phyloP scores from a whole-genome alignment of 1,284 basidiomycete species.

The Ganoderma leucocontextum region DNA sequence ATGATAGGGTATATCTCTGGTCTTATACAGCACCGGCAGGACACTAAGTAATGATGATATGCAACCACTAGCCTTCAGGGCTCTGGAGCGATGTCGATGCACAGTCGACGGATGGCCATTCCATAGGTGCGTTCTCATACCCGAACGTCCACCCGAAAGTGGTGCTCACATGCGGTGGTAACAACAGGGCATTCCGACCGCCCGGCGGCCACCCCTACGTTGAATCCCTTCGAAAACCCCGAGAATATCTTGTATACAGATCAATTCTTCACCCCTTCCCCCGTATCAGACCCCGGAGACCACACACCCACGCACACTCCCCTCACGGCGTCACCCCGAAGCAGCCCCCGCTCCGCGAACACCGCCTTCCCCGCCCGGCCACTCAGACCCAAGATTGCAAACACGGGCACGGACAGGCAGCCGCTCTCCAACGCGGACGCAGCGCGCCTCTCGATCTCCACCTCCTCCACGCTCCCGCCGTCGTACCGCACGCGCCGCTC shows the following conservation, averaged over 20 bases:
- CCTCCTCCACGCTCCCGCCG: slow-evolving; percentile 7
- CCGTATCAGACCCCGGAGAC: not conserved
- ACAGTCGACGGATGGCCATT: too few species aligned
- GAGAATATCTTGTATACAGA: not conserved
- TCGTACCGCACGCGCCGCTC: slow-evolving; percentile 10
- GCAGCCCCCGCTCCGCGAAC: not conserved
- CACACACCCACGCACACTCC: not conserved
- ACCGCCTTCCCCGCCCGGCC: not conserved
- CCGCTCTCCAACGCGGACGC: not conserved
- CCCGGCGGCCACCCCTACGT: not conserved
- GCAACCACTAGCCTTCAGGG: too few species aligned
- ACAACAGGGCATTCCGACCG: not conserved
- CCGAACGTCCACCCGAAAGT: not conserved
- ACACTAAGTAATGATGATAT: too few species aligned
- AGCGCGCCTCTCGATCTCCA: not conserved
- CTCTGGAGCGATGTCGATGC: too few species aligned
- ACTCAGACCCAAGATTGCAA: not conserved
- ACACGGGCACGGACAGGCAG: not conserved
- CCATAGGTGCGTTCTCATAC: too few species aligned
- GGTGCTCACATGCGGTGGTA: not conserved
- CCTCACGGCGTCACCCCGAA: not conserved
- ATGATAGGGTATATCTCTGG: not conserved
- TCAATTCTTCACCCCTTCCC: not conserved
- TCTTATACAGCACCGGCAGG: too few species aligned
- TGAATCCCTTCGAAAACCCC: not conserved